Base-by-base conservation (phyloP, 371 early-diverging fungal species). In the Phascolomyces articulosus region DNA sequence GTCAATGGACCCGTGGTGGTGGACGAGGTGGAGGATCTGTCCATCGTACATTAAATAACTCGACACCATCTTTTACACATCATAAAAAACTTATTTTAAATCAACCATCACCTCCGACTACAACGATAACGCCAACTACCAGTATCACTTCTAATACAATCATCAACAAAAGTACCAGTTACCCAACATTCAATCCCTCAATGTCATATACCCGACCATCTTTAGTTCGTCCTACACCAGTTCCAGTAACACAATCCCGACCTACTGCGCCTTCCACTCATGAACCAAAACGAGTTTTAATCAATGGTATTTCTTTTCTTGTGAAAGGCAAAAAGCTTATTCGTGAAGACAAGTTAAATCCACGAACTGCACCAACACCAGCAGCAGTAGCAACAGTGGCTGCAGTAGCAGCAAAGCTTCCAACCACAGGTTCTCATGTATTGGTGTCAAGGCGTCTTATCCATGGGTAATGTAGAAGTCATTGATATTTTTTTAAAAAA, bases 231-330 rank as follows among this genome's bases (percentile, higher is more conserved):
- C 16, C 44, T 13, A 34, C 34, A 0, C 6, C 34, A 11, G 34
- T 6, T 9, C 11, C 34, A 9, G n/a, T n/a, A n/a, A n/a, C n/a
- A n/a, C n/a, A n/a, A n/a, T 2, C 44, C 16, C 44, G 44, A 29
- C n/a, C 64, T 31, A 29, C 23, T 18, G 53, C 60, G 24, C 38
- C 40, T 23, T 13, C 16, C 4, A 28, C 70, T 6, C n/a, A n/a
- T n/a, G 69, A 77, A 2, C 73, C 76, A 26, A 70, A 78, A 40
- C 70, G 70, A 51, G 83, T 81, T 3, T 63, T 71, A 1, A 71
- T 81, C 3, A 65, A 78, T 23, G 81, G 85, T 26, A 78, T 83
- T 16, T 72, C 69, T 51, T 80, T 73, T 61, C 65, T 77, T n/a
- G 77, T 74, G 15, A 80, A 77, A 53, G 80, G 80, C 15, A 80